phyloP scores from a whole-genome alignment of 2,329 filamentous ascomycete genomes.

The Madurella fahalii region DNA sequence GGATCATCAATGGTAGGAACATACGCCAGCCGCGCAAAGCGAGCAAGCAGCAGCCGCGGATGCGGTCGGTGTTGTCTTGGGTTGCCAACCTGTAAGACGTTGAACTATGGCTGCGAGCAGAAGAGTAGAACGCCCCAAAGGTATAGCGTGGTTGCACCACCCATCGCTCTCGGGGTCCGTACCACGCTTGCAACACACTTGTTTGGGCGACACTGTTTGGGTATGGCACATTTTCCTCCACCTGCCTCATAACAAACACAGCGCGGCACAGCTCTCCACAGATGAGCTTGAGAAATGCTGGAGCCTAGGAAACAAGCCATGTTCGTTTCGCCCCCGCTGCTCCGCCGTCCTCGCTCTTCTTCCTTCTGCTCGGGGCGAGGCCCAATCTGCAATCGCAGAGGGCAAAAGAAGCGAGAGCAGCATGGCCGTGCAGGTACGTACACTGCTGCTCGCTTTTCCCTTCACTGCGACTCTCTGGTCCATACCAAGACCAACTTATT shows the following conservation, averaged over 20 bases:
- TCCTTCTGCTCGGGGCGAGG: constrained; percentile 9
- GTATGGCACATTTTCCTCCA: constrained; percentile 17
- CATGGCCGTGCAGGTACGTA: not conserved
- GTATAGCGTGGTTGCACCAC: not conserved
- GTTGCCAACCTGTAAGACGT: too few species aligned
- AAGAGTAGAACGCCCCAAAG: not conserved
- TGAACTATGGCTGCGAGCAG: too few species aligned
- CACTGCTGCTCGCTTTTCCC: not conserved
- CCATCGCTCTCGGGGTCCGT: constrained; percentile 3
- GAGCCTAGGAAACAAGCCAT: constrained; percentile 22
- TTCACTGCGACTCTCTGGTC: not conserved
- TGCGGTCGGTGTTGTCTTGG: too few species aligned
- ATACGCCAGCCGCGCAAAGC: constrained; percentile 18
- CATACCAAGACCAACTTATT: not conserved
- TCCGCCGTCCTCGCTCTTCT: constrained; percentile 14
- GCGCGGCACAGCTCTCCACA: constrained; percentile 24
- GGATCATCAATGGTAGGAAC: constrained; percentile 7
- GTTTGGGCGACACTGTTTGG: constrained; percentile 10
- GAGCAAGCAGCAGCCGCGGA: constrained; percentile 7
- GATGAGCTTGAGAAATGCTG: constrained; percentile 23
- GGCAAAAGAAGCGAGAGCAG: not conserved
- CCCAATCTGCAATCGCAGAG: constrained; percentile 8
- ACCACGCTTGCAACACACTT: constrained; percentile 11
- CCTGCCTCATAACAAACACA: constrained; percentile 11
- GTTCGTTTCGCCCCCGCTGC: constrained; percentile 23